Conservation (phyloP, 2,329 filamentous ascomycete genomes). For the Escovopsis sp. region DNA sequence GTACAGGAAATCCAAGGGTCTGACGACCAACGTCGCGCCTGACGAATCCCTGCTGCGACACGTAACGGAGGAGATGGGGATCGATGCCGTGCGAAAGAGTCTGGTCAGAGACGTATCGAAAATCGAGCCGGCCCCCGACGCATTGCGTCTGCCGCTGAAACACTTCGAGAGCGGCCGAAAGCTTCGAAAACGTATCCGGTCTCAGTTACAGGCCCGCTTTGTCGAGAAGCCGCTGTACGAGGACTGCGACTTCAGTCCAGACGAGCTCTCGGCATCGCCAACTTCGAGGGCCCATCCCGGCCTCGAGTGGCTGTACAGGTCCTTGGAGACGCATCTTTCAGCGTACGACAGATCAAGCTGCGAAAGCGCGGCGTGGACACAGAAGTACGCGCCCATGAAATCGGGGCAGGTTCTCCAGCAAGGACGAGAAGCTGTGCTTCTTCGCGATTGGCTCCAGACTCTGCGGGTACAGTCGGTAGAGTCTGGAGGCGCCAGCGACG, state of each 20-base stretch:
- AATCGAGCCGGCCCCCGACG: slow-evolving; percentile 29
- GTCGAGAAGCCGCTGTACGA: slow-evolving; percentile 2
- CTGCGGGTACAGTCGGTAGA: slow-evolving; percentile 67
- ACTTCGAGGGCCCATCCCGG: slow-evolving; percentile 35
- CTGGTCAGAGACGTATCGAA: slow-evolving; percentile 20
- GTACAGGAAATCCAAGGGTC: slow-evolving; percentile 35
- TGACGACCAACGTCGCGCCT: slow-evolving; percentile 23
- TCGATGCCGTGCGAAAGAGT: slow-evolving; percentile 13
- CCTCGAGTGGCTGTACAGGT: slow-evolving; percentile 42
- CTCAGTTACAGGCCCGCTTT: slow-evolving; percentile 26
- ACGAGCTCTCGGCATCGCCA: slow-evolving; percentile 18
- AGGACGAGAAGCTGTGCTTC: slow-evolving; percentile 51
- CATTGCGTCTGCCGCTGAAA: slow-evolving; percentile 39
- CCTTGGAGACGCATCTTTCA: slow-evolving; percentile 48
- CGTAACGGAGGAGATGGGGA: slow-evolving; percentile 13
- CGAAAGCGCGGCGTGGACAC: slow-evolving; percentile 58
- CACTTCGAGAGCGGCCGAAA: slow-evolving; percentile 43
- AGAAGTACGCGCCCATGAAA: slow-evolving; percentile 67
- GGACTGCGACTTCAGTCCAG: slow-evolving; percentile 15
- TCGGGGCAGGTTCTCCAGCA: slow-evolving; percentile 63
- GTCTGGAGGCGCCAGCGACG: slow-evolving; percentile 31
- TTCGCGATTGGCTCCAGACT: slow-evolving; percentile 69
- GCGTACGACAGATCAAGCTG: slow-evolving; percentile 70
- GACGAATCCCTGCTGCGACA: slow-evolving; percentile 29
- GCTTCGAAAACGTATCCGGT: slow-evolving; percentile 33